A percentile compares a stretch with the other conserved stretches of the same genome.
Conservation (phyloP, 306 rosid genomes). For the Styphnolobium japonicum region DNA sequence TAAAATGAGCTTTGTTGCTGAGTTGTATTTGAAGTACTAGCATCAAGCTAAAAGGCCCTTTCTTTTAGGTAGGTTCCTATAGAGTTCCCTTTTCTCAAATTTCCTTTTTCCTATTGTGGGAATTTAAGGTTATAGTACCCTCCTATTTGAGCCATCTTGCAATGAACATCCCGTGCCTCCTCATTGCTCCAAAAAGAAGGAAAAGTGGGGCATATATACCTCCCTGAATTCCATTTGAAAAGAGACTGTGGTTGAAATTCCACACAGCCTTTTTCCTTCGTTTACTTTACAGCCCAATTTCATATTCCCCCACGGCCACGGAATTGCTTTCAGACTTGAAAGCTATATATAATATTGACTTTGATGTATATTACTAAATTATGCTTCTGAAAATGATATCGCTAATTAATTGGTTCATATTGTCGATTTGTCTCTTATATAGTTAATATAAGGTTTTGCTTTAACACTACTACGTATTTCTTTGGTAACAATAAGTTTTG, state of each 20-base stretch:
- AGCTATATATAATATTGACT: conserved; percentile 29
- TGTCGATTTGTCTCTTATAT: neutral
- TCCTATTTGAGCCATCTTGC: neutral
- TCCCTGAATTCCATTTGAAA: neutral
- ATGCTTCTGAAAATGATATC: conserved; percentile 21
- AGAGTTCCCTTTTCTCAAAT: conserved; percentile 16
- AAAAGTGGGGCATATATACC: conserved; percentile 9
- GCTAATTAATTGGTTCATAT: neutral
- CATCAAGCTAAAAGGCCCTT: neutral
- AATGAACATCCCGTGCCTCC: neutral
- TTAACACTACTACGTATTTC: conserved; percentile 12
- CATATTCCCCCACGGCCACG: conserved; percentile 31
- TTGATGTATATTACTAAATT: conserved; percentile 1
- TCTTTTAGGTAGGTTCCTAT: conserved; percentile 11
- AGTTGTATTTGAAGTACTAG: neutral
- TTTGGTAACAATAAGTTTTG: no score
- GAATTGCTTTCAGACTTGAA: conserved; percentile 32
- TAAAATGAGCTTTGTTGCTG: conserved; percentile 5
- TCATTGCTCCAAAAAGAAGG: conserved; percentile 11
- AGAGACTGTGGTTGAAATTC: conserved; percentile 39
- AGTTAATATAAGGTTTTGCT: conserved; percentile 12
- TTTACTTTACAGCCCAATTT: conserved; percentile 53
- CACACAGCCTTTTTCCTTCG: neutral
- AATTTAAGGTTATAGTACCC: conserved; percentile 33
- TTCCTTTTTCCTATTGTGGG: conserved; percentile 37